Base-by-base conservation (phyloP, 805 yeast species). In the Kazachstania martiniae region DNA sequence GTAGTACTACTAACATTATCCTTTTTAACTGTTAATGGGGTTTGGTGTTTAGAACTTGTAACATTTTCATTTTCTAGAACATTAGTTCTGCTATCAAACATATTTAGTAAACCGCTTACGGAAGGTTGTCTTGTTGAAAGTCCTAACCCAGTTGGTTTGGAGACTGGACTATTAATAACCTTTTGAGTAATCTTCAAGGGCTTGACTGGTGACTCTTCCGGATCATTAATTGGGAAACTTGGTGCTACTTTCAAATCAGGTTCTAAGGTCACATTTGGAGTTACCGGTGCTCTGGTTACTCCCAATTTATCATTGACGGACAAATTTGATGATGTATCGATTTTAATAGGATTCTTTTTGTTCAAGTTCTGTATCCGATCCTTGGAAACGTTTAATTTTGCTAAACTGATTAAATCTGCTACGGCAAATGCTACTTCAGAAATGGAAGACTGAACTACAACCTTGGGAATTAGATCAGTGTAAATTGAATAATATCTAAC, bases 401-500 rank as follows among this genome's bases (percentile, higher is more conserved):
- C 25, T 23, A 29, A 34, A 30, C 75, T 61, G 15, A 77, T 48
- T 29, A 75, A 62, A 40, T 77, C 80, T 46, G 79, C 75, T 12
- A 77, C 59, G 2, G 76, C 58, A 46, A 76, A 78, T 8, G 77
- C 67, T 18, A 86, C 59, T 46, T 85, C 94, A 30, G 81, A 70
- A 7, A 83, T 61, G 0, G 95, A 77, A 16, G 85, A 69, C 53
- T 83, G 79, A 18, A 85, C 66, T 2, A 83, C 67, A 17, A 79
- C 59, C 33, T 66, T 68, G 0, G 95, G 95, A 33, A 83, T 56
- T 4, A 81, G 47, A n/a, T 67, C 65, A 4, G 69, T 62, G 42
- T 80, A 77, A 9, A 75, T 58, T 1, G 81, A 72, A 51, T 63
- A 80, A 48, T 83, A 82, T 46, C 95, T 67, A 1, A 87, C 71